phyloP scores from a whole-genome alignment of 768 basidiomycete species.

The Boletus eberwhitei region DNA sequence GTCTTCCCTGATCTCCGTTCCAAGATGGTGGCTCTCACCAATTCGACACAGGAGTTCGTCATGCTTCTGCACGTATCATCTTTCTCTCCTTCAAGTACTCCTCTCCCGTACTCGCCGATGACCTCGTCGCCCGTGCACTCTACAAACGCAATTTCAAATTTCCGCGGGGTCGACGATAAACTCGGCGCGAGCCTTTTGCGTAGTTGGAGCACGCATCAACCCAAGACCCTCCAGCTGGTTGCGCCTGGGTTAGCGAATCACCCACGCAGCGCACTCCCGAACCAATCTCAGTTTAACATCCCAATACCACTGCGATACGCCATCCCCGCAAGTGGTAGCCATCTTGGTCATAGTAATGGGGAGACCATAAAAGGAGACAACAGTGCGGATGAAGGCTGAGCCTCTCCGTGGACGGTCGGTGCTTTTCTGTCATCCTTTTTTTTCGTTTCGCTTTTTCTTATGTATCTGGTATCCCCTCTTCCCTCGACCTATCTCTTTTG shows the following conservation, averaged over 20 bases:
- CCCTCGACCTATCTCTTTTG: background rate
- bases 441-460: background rate
- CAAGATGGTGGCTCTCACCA: conserved; percentile 73
- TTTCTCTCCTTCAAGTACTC: conserved; percentile 57
- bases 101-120: conserved; percentile 61
- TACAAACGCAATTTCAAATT: conserved; percentile 4
- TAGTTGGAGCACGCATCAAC: conserved; percentile 52
- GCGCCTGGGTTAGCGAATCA: conserved; percentile 30
- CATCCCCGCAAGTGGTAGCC: background rate
- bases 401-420: conserved; percentile 22
- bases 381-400: conserved; percentile 30
- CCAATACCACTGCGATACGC: conserved; percentile 29
- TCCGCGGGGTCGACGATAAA: conserved; percentile 41
- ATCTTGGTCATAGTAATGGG: conserved; percentile 13
- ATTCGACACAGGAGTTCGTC: conserved; percentile 83
- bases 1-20: conserved; percentile 60
- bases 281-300: conserved; percentile 44
- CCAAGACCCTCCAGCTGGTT: conserved; percentile 39
- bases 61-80: conserved; percentile 85
- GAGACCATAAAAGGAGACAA: conserved; percentile 14
- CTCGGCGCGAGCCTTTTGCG: conserved; percentile 56
- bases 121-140: conserved; percentile 27
- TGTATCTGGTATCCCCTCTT: background rate
- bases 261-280: conserved; percentile 54
- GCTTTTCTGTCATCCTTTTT: background rate